Evolutionary conservation across 1,284 basidiomycete genomes (phyloP).

Genomic region (Vanrija sp.): DNA sequence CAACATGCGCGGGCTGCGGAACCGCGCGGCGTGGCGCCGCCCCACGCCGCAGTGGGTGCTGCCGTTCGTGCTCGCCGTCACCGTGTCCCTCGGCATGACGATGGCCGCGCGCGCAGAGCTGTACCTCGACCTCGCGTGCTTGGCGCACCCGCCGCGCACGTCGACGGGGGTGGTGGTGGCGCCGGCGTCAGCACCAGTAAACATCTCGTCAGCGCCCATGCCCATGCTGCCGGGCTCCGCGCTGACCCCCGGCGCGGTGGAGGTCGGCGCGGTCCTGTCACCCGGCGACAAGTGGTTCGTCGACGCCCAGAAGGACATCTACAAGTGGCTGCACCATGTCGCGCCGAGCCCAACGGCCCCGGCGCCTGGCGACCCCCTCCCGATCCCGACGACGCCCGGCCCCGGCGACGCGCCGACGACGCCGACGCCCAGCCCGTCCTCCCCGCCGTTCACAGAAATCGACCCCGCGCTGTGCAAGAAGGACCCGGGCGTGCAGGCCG

Average conservation of each 20-base stretch:
- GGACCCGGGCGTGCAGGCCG: slow-evolving; percentile 68
- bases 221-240: background rate
- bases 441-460: slow-evolving; percentile 35
- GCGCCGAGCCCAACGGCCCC: background rate
- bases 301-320: slow-evolving; percentile 36
- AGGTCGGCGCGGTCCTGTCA: slow-evolving; percentile 10
- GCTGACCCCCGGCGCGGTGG: background rate
- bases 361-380: background rate
- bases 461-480: slow-evolving; percentile 57
- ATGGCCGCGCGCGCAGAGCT: slow-evolving; percentile 42
- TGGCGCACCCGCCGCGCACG: slow-evolving; percentile 41
- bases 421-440: background rate
- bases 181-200: too few species aligned
- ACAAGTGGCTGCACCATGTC: background rate
- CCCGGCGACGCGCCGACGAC: background rate
- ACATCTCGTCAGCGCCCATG: background rate
- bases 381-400: background rate
- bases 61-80: slow-evolving; percentile 36
- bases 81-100: slow-evolving; percentile 39
- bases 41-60: slow-evolving; percentile 41
- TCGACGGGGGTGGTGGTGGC: slow-evolving; percentile 4
- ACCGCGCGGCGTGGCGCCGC: slow-evolving; percentile 38
- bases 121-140: slow-evolving; percentile 45
- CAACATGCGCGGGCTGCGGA: slow-evolving; percentile 24
- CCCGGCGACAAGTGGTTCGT: slow-evolving; percentile 46